phyloP scores from a whole-genome alignment of 805 yeast species.

The Kodamaea jinghongensis region DNA sequence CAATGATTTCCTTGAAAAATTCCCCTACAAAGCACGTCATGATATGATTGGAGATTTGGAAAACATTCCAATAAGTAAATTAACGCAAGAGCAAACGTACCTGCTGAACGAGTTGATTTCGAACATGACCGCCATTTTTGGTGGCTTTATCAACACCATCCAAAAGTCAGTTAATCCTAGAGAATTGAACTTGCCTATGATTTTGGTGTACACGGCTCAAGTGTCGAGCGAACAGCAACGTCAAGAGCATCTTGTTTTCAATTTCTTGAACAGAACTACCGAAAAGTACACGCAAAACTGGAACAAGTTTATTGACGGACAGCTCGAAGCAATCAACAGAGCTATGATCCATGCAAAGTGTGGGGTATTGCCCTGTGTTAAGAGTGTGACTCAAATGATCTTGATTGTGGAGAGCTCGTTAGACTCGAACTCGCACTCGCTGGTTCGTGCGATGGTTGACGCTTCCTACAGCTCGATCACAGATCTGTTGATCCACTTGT shows the following conservation, averaged over 20 bases:
- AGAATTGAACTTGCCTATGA: conserved; percentile 33
- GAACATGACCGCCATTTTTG: conserved; percentile 47
- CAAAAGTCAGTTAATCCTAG: conserved; percentile 35
- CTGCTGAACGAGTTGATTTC: conserved; percentile 44
- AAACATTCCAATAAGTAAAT: conserved; percentile 25
- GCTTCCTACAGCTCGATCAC: conserved; percentile 32
- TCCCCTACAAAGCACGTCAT: conserved; percentile 31
- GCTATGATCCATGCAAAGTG: conserved; percentile 36
- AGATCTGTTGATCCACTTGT: conserved; percentile 33
- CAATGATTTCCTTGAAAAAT: conserved; percentile 24
- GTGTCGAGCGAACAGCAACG: conserved; percentile 40
- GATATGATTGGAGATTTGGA: conserved; percentile 26
- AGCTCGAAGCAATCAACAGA: conserved; percentile 40
- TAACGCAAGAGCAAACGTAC: conserved; percentile 39
- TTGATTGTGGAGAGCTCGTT: conserved; percentile 33
- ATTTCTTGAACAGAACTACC: conserved; percentile 48
- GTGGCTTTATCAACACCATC: conserved; percentile 35
- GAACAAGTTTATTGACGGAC: conserved; percentile 57
- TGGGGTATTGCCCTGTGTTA: conserved; percentile 34
- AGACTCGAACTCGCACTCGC: conserved; percentile 16
- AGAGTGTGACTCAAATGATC: conserved; percentile 32
- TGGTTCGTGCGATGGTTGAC: conserved; percentile 24
- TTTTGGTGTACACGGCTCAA: conserved; percentile 30
- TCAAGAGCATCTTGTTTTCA: conserved; percentile 60
- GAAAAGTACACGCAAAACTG: conserved; percentile 54